Evolutionary conservation across 2,329 filamentous ascomycete genomes (phyloP), one percentile per base, ranked within the genome.

Genomic region (Cladosporium sp.): DNA sequence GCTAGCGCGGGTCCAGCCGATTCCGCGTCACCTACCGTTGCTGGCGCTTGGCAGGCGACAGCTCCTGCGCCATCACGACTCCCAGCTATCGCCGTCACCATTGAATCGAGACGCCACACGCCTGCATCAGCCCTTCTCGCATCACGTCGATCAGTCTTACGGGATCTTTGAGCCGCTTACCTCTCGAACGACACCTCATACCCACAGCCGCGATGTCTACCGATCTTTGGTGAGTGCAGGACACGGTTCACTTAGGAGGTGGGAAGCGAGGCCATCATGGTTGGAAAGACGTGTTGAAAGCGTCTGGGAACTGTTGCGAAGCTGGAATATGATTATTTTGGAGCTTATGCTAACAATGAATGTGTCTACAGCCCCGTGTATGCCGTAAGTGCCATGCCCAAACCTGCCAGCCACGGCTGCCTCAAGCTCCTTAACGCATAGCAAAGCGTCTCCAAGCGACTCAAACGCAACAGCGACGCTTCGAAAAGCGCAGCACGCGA

Each of bases 311-410:
- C 22, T 28, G 22, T 7, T 28, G 22, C 22, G 22, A 28, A 16
- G 35, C n/a, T 8, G 35, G 4, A 38, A n/a, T 14, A 14, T 14
- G 13, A 11, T 38, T 14, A 16, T 38, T 14, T 14, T 38, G 35
- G 16, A 35, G 35, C 35, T 14, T 8, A 13, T 14, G n/a, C 8
- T 38, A 14, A 13, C 16, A 14, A 14, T 14, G 3, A n/a, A 31
- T 37, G 22, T 4, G 11, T 54, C 46, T 70, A 59, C 67, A 98
- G 92, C 80, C 92, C 92, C 77, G 92, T 95, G 70, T 98, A 97
- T 80, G 89, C 93, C 82, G 93, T 97, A 84, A 89, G 92, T 95
- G 68, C 54, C 60, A 57, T 61, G 55, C 48, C 44, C 44, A 19
- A 46, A n/a, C 22, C 44, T 37, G 31, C 37, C 51, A 37, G 31